Base-by-base conservation (phyloP, 2,329 filamentous ascomycete species). In the Hypoxylon sp. region DNA sequence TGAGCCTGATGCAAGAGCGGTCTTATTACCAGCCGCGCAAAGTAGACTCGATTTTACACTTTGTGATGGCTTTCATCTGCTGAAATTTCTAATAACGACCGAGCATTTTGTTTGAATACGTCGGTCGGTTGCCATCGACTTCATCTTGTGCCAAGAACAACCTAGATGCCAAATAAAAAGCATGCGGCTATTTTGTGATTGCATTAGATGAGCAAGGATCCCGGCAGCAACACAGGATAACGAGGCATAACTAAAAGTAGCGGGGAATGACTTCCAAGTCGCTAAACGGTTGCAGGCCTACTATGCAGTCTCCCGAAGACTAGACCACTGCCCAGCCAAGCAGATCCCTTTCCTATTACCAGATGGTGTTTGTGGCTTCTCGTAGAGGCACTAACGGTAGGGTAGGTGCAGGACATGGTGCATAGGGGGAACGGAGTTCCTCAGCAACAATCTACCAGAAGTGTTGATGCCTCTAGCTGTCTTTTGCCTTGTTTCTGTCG, bases 331-430 rank as follows among this genome's bases (percentile, higher is more conserved):
- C 70, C 72, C 65, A 72, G 67, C 75, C 70, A 77, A 73, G 73
- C 68, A 76, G 70, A 74, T 75, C 73, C 72, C 70, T 77, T 75
- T 72, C 73, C 74, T 78, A 77, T 77, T 77, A 78, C 75, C 77
- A 76, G 68, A 67, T 71, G 69, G 72, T 79, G 78, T 79, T 79
- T 80, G 80, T 81, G 80, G 80, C 79, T 77, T 79, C 77, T 81
- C 75, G 74, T 79, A 79, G 77, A 78, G 75, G 72, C 71, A 78
- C 77, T 79, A 75, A 77, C 74, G 75, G 76, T 73, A 82, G 82
- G 82, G 73, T 83, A 76, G 74, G 73, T 82, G 82, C 82, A 84
- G 79, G 8, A 71, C 71, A 70, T 77, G 73, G 77, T 79, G 79
- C 79, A 79, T 79, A 74, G 75, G 75, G 39, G 76, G 74, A 43